Base-by-base conservation (phyloP, 805 yeast species). In the Saturnispora serradocipensis region DNA sequence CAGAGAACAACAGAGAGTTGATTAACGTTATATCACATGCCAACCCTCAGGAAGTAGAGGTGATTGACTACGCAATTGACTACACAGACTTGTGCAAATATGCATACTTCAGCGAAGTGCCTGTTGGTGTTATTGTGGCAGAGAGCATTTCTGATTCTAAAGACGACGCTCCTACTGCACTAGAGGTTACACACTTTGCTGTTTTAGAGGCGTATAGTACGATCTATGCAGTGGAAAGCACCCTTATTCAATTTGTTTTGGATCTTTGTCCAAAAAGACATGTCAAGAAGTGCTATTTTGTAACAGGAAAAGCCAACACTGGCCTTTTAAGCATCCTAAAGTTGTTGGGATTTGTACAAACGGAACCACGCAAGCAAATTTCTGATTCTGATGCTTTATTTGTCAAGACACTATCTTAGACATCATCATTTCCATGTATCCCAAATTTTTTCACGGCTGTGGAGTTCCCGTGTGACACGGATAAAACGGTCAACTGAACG, bases 71-170 rank as follows among this genome's bases (percentile, higher is more conserved):
- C 22, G 68, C 79, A 13, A 64, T 74, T 25, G 68, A 72, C 2
- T 60, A 72, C 1, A 80, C 72, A 24, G 82, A 80, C 28, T 67
- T 84, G 34, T 74, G 75, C 34, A 75, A 82, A 60, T 68, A 81
- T 35, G 77, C 71, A 0, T 86, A 73, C 67, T 84, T 74, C 65
- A 77, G 84, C 46, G 96, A 85, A 60, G 77, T 86, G 5, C 88
- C 96, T 7, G 91, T 88, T 4, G 96, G 93, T 15, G 84, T 81
- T 4, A 69, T 88, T 46, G 81, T 82, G 54, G 83, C 85, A 51
- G 73, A 71, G 57, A 66, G 73, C 8, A 67, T 75, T 49, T 72
- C 74, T 52, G 71, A 78, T 20, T 59, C 69, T 13, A 70, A 73
- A 45, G 71, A 72, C 5, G 71, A 62, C 30, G 51, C 65, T 0